Evolutionary conservation across 1,284 basidiomycete genomes (phyloP).

Genomic region (Singerocomus inundabilis): DNA sequence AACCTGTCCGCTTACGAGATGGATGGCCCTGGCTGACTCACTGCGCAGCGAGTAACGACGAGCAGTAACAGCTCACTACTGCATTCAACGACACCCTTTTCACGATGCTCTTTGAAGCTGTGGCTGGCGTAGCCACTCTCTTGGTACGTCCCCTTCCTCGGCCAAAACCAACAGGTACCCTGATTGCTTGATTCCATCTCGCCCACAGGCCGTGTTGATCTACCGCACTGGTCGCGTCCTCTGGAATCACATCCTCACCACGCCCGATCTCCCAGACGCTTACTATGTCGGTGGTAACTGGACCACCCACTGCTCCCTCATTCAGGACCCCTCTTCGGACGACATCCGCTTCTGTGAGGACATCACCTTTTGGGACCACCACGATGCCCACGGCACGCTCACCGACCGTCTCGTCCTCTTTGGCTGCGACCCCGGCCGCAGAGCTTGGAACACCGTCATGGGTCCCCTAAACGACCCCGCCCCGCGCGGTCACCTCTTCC

Average conservation of each 20-base stretch:
- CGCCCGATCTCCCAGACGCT: conserved; percentile 43
- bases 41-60: no score
- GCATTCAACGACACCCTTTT: background rate
- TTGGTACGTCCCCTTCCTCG: conserved; percentile 14
- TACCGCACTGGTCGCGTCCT: conserved; percentile 45
- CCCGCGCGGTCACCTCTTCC: conserved; percentile 50
- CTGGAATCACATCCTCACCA: conserved; percentile 41
- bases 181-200: background rate
- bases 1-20: no score
- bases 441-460: conserved; percentile 66
- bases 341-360: conserved; percentile 62
- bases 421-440: conserved; percentile 54
- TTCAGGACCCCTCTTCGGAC: conserved; percentile 35
- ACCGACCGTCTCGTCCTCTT: conserved; percentile 45
- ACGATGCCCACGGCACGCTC: conserved; percentile 34
- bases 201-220: conserved; percentile 12
- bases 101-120: conserved; percentile 17
- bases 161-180: background rate
- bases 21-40: no score
- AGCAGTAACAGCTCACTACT: no score
- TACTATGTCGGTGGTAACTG: conserved; percentile 51
- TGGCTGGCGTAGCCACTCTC: conserved; percentile 11
- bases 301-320: conserved; percentile 41
- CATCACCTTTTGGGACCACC: conserved; percentile 56
- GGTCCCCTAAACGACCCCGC: conserved; percentile 53